phyloP scores from a whole-genome alignment of 2,329 filamentous ascomycete species.

The Aspergillus hiratsukae region DNA sequence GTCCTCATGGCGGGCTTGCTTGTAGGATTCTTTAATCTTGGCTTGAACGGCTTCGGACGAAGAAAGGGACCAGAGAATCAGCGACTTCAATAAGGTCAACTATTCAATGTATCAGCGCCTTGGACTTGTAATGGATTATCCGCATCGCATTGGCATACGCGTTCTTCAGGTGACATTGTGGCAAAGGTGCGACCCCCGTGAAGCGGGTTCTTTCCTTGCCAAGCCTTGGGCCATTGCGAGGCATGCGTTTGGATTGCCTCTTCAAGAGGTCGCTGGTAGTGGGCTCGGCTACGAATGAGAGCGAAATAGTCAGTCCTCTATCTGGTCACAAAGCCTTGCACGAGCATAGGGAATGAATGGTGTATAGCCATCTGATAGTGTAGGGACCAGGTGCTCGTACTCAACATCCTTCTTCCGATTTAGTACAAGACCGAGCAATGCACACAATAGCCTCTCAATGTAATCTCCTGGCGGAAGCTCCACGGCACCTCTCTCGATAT shows the following conservation, averaged over 20 bases:
- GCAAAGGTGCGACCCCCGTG: constrained; percentile 76
- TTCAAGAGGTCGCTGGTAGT: constrained; percentile 89
- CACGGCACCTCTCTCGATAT: constrained; percentile 81
- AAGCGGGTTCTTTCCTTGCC: constrained; percentile 79
- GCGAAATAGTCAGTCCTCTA: constrained; percentile 26
- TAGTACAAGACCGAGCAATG: constrained; percentile 77
- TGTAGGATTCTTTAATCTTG: constrained; percentile 83
- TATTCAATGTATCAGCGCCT: constrained; percentile 36
- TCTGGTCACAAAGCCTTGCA: constrained; percentile 3
- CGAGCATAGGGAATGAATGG: constrained; percentile 1
- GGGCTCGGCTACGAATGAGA: constrained; percentile 63
- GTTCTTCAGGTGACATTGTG: constrained; percentile 72
- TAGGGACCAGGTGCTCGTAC: constrained; percentile 54
- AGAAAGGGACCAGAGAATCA: constrained; percentile 83
- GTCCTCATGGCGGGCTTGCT: constrained; percentile 74
- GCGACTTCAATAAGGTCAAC: constrained; percentile 76
- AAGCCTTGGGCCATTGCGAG: constrained; percentile 79
- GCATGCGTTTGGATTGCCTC: constrained; percentile 84
- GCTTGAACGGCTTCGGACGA: constrained; percentile 78
- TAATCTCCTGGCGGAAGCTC: constrained; percentile 75
- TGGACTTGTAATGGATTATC: not conserved
- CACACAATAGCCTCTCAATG: constrained; percentile 83
- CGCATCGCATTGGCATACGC: constrained; percentile 54
- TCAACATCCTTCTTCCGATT: constrained; percentile 99
- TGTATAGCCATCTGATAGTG: not conserved